Percentiles rank a stretch among this genome's conserved stretches.
Evolutionary conservation across 176 grass and related monocot genomes (phyloP).

Genomic region (Thalia dealbata): DNA sequence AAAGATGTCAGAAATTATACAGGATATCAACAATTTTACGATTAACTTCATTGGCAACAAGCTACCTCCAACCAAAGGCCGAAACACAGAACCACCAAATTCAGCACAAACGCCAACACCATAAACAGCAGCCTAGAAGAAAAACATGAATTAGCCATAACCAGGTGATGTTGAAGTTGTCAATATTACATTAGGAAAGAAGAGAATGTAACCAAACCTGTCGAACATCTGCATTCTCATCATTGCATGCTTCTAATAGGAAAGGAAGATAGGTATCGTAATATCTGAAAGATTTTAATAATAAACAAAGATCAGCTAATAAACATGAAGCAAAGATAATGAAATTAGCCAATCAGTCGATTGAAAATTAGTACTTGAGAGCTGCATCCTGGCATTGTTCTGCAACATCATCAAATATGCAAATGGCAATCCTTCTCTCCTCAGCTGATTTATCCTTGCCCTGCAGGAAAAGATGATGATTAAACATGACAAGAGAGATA

Average conservation of each 20-base stretch:
- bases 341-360: neutral
- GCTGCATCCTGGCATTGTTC: slow-evolving; percentile 87
- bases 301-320: slow-evolving; percentile 3
- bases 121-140: slow-evolving; percentile 84
- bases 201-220: slow-evolving; percentile 41
- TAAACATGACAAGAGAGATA: neutral
- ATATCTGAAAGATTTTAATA: slow-evolving; percentile 44
- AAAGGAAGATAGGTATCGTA: slow-evolving; percentile 98
- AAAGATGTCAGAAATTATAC: neutral
- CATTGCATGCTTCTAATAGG: slow-evolving; percentile 84
- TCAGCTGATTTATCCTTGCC: slow-evolving; percentile 95
- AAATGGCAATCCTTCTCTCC: slow-evolving; percentile 98
- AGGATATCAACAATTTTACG: neutral
- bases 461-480: slow-evolving; percentile 33
- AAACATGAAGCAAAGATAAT: neutral
- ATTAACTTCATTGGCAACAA: neutral
- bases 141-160: slow-evolving; percentile 3
- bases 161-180: neutral
- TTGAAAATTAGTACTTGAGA: slow-evolving; percentile 40
- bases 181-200: neutral
- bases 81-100: slow-evolving; percentile 71
- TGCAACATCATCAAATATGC: slow-evolving; percentile 94
- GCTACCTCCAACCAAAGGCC: slow-evolving; percentile 87
- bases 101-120: slow-evolving; percentile 96
- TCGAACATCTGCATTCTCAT: slow-evolving; percentile 82